Evolutionary conservation across 2,329 filamentous ascomycete genomes (phyloP).

Genomic region (Clarireedia hainanense): DNA sequence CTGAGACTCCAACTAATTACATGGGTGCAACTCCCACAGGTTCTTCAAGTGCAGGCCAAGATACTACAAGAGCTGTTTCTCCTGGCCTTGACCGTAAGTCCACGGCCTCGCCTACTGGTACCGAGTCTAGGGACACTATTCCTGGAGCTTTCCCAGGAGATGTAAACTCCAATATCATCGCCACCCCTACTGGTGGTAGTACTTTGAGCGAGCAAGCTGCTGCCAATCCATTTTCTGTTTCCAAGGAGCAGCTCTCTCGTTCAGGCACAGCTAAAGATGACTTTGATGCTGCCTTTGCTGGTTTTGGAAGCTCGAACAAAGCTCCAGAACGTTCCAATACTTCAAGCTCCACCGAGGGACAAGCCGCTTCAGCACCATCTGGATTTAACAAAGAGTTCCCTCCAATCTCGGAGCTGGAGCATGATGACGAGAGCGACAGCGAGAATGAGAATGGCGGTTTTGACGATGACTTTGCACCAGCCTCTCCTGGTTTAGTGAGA

Average conservation of each 20-base stretch:
- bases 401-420: slow-evolving; percentile 79
- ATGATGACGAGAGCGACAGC: slow-evolving; percentile 77
- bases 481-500: slow-evolving; percentile 30
- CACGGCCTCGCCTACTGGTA: slow-evolving; percentile 23
- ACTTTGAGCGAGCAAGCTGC: slow-evolving; percentile 39
- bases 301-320: slow-evolving; percentile 48
- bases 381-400: slow-evolving; percentile 76
- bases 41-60: slow-evolving; percentile 23
- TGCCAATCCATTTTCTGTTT: slow-evolving; percentile 45
- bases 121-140: slow-evolving; percentile 32
- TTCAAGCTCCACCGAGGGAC: slow-evolving; percentile 28
- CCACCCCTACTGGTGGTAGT: slow-evolving; percentile 40
- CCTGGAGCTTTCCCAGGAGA: slow-evolving; percentile 48
- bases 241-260: slow-evolving; percentile 40
- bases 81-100: slow-evolving; percentile 26
- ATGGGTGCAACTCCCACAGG: slow-evolving; percentile 26
- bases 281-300: slow-evolving; percentile 79
- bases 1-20: slow-evolving; percentile 33
- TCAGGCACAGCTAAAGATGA: slow-evolving; percentile 57
- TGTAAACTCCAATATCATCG: slow-evolving; percentile 35
- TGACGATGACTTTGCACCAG: slow-evolving; percentile 82
- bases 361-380: slow-evolving; percentile 37
- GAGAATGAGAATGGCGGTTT: slow-evolving; percentile 73
- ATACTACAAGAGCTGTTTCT: slow-evolving; percentile 20
- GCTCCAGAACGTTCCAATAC: slow-evolving; percentile 43